These are phyloP conservation scores for Umbilicus rupestris DNA, from an alignment of 164 flowering plant genomes.

Conservation along the genomic window DNA sequence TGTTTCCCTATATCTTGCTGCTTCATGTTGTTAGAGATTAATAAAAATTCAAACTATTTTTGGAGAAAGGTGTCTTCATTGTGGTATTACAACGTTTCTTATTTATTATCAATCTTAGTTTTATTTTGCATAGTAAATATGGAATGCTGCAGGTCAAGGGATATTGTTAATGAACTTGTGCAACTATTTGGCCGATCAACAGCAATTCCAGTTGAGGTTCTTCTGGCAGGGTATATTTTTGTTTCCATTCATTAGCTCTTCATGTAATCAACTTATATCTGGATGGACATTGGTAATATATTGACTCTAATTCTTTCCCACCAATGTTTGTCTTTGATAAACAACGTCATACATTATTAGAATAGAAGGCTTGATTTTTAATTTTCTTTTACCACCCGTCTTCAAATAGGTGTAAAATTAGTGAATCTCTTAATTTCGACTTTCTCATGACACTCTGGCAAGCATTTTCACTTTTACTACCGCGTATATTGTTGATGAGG, in stretches of 20 bases:
- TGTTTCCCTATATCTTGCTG: not conserved
- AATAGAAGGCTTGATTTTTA: not conserved
- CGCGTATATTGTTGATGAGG: too few relatives aligned
- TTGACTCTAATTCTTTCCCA: not conserved
- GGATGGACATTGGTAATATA: not conserved
- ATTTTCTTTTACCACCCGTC: not conserved
- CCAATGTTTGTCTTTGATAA: not conserved
- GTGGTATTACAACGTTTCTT: not conserved
- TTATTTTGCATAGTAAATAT: not conserved
- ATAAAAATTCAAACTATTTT: not conserved
- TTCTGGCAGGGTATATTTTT: conserved; percentile 52
- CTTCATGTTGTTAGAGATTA: not conserved
- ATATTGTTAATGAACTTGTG: conserved; percentile 47
- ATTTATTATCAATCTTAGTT: not conserved
- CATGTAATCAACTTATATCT: not conserved
- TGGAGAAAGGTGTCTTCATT: not conserved
- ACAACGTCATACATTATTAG: not conserved
- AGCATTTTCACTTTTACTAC: too few relatives aligned
- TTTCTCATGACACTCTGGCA: not conserved
- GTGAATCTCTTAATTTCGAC: not conserved
- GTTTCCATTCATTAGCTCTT: not conserved
- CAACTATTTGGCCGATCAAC: conserved; percentile 32
- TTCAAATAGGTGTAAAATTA: not conserved
- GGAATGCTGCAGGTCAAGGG: conserved; percentile 37
- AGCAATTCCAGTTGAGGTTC: conserved; percentile 59